Evolutionary conservation across 2,329 filamentous ascomycete genomes (phyloP).

Genomic region (Geosmithia putterillii): DNA sequence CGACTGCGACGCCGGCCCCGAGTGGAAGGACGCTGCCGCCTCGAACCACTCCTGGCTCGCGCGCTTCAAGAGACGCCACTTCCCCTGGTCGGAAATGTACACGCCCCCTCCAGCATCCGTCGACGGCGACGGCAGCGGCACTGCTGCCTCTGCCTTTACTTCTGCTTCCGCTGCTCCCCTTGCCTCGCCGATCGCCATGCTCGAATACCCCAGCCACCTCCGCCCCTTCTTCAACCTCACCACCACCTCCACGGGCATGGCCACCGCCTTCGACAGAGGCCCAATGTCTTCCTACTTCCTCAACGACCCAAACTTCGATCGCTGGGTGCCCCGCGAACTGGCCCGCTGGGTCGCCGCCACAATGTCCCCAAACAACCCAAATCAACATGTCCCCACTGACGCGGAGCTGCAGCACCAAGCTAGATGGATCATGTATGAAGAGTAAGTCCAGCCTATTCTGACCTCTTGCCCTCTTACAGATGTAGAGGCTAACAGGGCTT

Average conservation of each 20-base stretch:
- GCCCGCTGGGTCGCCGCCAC: conserved; percentile 12
- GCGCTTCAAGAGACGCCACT: conserved; percentile 10
- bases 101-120: neutral
- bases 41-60: conserved; percentile 11
- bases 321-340: conserved; percentile 9
- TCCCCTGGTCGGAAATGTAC: conserved; percentile 2
- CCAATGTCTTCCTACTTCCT: conserved; percentile 7
- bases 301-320: conserved; percentile 13
- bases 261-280: neutral
- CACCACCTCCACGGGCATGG: neutral
- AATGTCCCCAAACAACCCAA: conserved; percentile 16
- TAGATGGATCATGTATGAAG: conserved; percentile 16
- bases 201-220: neutral
- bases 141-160: too few relatives aligned
- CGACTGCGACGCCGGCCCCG: conserved; percentile 2
- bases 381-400: conserved; percentile 17
- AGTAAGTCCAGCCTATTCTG: conserved; percentile 10
- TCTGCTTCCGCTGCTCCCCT: too few relatives aligned
- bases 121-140: too few relatives aligned
- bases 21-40: conserved; percentile 7
- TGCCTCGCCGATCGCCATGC: too few relatives aligned
- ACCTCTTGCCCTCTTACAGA: neutral
- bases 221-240: neutral
- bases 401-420: conserved; percentile 20
- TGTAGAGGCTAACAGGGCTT: neutral